Evolutionary conservation across 306 rosid genomes (phyloP).

Genomic region (Glycine latifolia): DNA sequence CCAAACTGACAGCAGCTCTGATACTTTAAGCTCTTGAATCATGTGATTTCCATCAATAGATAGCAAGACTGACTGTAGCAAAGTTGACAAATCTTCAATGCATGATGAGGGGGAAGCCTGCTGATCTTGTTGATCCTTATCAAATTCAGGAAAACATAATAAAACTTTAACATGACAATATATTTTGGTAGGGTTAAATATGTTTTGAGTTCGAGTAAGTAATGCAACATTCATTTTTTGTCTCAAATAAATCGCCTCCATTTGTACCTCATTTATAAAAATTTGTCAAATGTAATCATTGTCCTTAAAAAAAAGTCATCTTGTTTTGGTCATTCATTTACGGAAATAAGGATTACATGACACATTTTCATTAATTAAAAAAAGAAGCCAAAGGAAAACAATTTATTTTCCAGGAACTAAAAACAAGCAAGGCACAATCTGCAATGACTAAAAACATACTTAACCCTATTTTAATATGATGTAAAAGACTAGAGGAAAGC

Average conservation of each 20-base stretch:
- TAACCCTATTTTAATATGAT: background rate
- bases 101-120: slow-evolving; percentile 63
- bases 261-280: background rate
- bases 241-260: background rate
- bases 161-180: slow-evolving; percentile 2
- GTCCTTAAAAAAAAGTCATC: background rate
- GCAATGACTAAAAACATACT: background rate
- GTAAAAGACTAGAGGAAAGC: slow-evolving; percentile 26
- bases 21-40: slow-evolving; percentile 72
- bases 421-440: background rate
- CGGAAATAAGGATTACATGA: background rate
- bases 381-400: background rate
- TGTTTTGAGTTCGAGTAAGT: background rate
- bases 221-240: background rate
- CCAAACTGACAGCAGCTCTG: slow-evolving; percentile 81
- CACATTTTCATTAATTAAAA: background rate
- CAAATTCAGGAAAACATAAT: slow-evolving; percentile 38
- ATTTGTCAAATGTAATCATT: background rate
- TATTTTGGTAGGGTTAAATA: background rate
- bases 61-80: slow-evolving; percentile 65
- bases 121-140: slow-evolving; percentile 57
- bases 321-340: background rate
- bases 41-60: slow-evolving; percentile 65
- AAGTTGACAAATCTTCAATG: slow-evolving; percentile 76
- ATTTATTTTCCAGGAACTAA: background rate